Conservation (phyloP, 2,329 filamentous ascomycete genomes). For the Venturia carpophila region DNA sequence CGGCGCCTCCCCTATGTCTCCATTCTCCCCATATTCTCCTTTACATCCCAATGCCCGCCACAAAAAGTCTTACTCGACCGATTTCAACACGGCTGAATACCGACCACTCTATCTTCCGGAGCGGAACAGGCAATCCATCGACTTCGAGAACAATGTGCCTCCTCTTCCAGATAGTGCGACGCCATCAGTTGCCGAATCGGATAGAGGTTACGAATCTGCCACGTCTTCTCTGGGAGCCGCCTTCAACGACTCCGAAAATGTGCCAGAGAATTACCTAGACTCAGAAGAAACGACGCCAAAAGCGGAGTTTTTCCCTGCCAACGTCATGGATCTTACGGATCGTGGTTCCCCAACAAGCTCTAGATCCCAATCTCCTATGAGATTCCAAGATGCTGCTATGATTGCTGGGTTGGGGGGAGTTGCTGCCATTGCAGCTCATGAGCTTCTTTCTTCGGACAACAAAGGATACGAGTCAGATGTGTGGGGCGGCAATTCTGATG, state of each 20-base stretch:
- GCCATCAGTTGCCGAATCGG: constrained; percentile 20
- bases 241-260: constrained; percentile 8
- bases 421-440: constrained; percentile 17
- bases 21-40: constrained; percentile 36
- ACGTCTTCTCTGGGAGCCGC: constrained; percentile 21
- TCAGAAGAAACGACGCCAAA: constrained; percentile 64
- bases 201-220: constrained; percentile 17
- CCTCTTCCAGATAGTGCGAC: constrained; percentile 42
- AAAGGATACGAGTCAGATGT: constrained; percentile 6
- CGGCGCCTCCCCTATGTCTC: constrained; percentile 30
- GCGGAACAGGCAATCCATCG: constrained; percentile 43
- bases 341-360: not conserved
- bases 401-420: constrained; percentile 15
- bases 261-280: constrained; percentile 43
- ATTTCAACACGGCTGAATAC: constrained; percentile 40
- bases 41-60: constrained; percentile 30
- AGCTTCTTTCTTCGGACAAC: constrained; percentile 15
- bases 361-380: not conserved
- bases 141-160: constrained; percentile 43
- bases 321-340: constrained; percentile 8
- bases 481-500: constrained; percentile 4
- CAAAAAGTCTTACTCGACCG: constrained; percentile 38
- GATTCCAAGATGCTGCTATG: constrained; percentile 12
- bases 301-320: constrained; percentile 35
- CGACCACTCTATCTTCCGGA: constrained; percentile 79